These are phyloP conservation scores for Bipolaris cookei DNA, from an alignment of 2,329 filamentous ascomycete genomes.

Conservation along the genomic window DNA sequence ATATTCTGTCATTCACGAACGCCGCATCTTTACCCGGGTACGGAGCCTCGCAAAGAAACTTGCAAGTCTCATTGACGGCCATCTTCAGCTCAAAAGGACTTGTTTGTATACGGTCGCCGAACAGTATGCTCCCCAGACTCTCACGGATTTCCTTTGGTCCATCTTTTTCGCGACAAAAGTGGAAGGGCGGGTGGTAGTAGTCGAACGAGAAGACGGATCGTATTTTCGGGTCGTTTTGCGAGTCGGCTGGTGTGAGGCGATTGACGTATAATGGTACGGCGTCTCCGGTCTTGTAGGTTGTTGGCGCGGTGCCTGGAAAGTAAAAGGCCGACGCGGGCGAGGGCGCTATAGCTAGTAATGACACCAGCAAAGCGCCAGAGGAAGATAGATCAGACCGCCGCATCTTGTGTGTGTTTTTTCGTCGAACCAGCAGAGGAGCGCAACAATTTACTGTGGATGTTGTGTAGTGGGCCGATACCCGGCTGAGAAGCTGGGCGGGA, in stretches of 20 bases:
- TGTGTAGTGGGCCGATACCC: constrained; percentile 1
- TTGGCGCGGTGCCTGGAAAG: constrained; percentile 92
- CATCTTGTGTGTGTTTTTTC: constrained; percentile 31
- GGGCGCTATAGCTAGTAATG: constrained; percentile 48
- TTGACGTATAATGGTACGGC: constrained; percentile 90
- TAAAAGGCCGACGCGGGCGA: constrained; percentile 74
- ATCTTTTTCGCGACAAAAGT: constrained; percentile 81
- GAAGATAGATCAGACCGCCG: constrained; percentile 35
- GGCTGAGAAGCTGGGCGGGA: constrained; percentile 18
- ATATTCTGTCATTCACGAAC: constrained; percentile 84
- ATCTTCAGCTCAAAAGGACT: constrained; percentile 91
- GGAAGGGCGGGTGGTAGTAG: constrained; percentile 88
- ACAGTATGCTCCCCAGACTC: constrained; percentile 92
- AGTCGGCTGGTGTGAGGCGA: constrained; percentile 83
- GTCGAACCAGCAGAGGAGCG: constrained; percentile 6
- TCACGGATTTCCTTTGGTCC: constrained; percentile 83
- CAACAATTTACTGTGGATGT: constrained; percentile 7
- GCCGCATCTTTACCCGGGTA: constrained; percentile 70
- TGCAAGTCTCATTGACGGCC: constrained; percentile 86
- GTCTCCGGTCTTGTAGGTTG: constrained; percentile 82
- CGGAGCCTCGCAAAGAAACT: constrained; percentile 74
- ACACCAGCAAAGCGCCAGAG: constrained; percentile 40
- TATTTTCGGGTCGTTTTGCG: constrained; percentile 76
- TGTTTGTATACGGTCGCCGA: constrained; percentile 96
- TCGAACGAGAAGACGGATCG: constrained; percentile 96